Percentiles rank a stretch among this genome's conserved stretches.
These are phyloP conservation scores for Fusarium veterinarium DNA, from an alignment of 2,329 filamentous ascomycete species.

Conservation along the genomic window DNA sequence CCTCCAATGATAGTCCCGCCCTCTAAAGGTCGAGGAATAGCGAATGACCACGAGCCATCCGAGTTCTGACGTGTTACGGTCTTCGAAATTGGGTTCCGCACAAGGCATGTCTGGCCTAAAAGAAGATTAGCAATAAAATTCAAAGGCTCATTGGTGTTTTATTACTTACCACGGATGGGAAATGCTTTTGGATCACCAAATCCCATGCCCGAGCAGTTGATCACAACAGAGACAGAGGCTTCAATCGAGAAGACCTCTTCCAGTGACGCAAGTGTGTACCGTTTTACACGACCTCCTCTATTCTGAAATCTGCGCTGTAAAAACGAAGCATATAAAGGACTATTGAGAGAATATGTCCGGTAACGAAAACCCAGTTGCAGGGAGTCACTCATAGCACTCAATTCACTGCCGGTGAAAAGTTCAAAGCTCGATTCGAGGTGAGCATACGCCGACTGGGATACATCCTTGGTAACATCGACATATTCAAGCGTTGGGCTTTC, in stretches of 20 bases:
- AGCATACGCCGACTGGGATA: not conserved
- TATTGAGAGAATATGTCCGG: constrained; percentile 1
- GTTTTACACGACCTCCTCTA: not conserved
- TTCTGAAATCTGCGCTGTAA: not conserved
- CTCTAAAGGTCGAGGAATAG: constrained; percentile 4
- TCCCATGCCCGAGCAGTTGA: constrained; percentile 2
- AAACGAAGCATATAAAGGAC: not conserved
- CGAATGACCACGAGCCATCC: constrained; percentile 3
- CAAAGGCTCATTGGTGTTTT: rapidly evolving
- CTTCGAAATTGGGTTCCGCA: not conserved
- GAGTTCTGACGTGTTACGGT: not conserved
- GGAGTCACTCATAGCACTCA: not conserved
- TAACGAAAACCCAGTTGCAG: not conserved
- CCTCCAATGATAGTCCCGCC: not conserved
- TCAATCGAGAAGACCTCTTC: not conserved
- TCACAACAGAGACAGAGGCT: not conserved
- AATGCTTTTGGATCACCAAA: not conserved
- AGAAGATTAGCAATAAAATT: not conserved
- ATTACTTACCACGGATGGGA: not conserved
- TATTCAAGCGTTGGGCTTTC: not conserved
- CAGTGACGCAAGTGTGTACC: not conserved
- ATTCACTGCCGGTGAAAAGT: not conserved
- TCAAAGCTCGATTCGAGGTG: not conserved
- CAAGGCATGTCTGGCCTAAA: constrained; percentile 6
- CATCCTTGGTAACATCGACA: not conserved